Evolutionary conservation across 768 basidiomycete species (phyloP), one percentile per base, ranked within the genome.

Genomic region (Pulveroboletus sp.): DNA sequence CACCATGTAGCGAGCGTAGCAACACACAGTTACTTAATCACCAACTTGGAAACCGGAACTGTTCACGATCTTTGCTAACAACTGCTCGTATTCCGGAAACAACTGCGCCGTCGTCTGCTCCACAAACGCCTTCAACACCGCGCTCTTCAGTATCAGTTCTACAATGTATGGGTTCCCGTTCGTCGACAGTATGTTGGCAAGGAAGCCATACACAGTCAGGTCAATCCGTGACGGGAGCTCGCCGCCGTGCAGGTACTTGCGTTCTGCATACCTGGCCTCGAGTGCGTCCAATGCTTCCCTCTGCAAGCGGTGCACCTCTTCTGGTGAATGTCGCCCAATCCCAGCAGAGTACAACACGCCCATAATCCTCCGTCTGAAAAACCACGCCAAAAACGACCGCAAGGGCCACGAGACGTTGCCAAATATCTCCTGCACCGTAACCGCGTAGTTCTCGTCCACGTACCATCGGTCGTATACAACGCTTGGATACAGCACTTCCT

Each of bases 301-400:
- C 43, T 68, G 57, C 45, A 69, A 45, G 32, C 56, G 46, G 13
- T 66, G 57, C 34, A 64, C 63, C 33, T 69, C 67, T 39, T 64
- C 68, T n/a, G 40, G 50, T n/a, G 65, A 60, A 45, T 70, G 67
- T 5, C 68, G 57, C 32, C 69, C 67, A 2, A 66, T 37, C n/a
- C 67, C 69, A 1, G 32, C 51, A 13, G 47, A 35, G 52, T 63
- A 53, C 36, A 70, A 29, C 36, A 24, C 39, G 6, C 40, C 25
- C 2, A 31, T 53, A 27, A 56, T 14, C 24, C 50, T 67, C 45
- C 67, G 6, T 43, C 53, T 41, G 35, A 61, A 49, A 41, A 38
- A 58, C 61, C 63, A 62, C 2, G 51, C 19, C 20, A 70, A 0
- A 16, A 69, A 3, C n/a, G 49, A 20, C 16, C 60, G 51, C 37